phyloP scores from a whole-genome alignment of 164 flowering plant species.

The Piper longum region DNA sequence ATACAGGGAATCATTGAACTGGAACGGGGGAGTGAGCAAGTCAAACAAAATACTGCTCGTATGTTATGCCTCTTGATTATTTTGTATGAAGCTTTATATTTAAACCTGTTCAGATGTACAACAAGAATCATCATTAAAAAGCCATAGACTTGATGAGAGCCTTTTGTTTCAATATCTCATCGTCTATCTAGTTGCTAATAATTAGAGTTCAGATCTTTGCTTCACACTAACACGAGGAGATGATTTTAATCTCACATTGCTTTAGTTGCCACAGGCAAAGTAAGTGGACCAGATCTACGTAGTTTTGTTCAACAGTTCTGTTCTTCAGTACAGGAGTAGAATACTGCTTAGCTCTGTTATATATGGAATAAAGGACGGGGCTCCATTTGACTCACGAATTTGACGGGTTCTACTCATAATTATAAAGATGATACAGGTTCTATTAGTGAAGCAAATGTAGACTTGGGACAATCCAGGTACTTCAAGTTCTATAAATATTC shows the following conservation, averaged over 20 bases:
- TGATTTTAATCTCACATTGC: background rate
- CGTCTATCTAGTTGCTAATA: too few relatives aligned
- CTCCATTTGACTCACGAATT: background rate
- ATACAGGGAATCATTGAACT: conserved; percentile 70
- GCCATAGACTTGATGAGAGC: too few relatives aligned
- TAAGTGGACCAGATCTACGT: conserved; percentile 65
- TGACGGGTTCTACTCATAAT: background rate
- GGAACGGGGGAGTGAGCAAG: conserved; percentile 77
- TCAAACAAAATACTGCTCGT: conserved; percentile 75
- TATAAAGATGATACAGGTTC: background rate
- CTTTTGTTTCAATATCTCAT: too few relatives aligned
- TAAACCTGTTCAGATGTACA: too few relatives aligned
- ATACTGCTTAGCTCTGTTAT: background rate
- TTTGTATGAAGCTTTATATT: too few relatives aligned
- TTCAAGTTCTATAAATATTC: too few relatives aligned
- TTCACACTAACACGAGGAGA: background rate
- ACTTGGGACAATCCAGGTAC: background rate
- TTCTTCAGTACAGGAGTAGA: background rate
- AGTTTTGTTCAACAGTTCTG: conserved; percentile 57
- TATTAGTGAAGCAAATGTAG: background rate
- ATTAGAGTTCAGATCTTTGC: too few relatives aligned
- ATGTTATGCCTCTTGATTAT: conserved; percentile 15
- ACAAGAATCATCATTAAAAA: too few relatives aligned
- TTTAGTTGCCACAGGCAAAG: conserved; percentile 33
- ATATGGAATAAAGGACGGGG: background rate